Evolutionary conservation across 2,329 filamentous ascomycete genomes (phyloP).

Genomic region (Penicillium sp.): DNA sequence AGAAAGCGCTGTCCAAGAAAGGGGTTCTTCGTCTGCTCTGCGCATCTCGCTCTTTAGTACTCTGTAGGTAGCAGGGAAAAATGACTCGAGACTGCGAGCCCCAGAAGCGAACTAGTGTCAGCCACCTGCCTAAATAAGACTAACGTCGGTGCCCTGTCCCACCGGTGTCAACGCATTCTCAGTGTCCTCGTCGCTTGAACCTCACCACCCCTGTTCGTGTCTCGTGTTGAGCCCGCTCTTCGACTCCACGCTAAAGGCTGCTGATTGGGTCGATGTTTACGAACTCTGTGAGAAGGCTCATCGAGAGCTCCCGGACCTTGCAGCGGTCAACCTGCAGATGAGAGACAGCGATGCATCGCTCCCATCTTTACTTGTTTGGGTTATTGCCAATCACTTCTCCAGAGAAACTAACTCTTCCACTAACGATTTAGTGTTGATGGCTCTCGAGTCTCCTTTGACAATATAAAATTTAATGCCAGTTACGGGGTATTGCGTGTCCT

Average conservation of each 20-base stretch:
- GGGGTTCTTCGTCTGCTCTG: background rate
- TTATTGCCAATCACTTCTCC: slow-evolving; percentile 22
- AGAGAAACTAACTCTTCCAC: slow-evolving; percentile 25
- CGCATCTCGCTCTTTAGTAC: background rate
- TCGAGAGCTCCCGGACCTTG: background rate
- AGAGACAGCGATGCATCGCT: slow-evolving; percentile 3
- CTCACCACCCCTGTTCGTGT: background rate
- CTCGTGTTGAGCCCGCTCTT: background rate
- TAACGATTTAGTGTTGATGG: slow-evolving; percentile 25
- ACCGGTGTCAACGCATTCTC: slow-evolving; percentile 18
- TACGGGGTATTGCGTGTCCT: background rate
- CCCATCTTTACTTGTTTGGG: slow-evolving; percentile 28
- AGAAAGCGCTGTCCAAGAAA: background rate
- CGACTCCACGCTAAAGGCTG: background rate
- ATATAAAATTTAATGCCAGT: background rate
- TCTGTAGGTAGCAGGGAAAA: background rate
- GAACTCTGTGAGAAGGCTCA: background rate
- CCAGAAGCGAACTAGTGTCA: slow-evolving; percentile 12
- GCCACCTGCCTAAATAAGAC: background rate
- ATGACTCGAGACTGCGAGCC: slow-evolving; percentile 6
- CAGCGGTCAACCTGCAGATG: slow-evolving; percentile 8
- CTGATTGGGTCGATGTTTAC: background rate
- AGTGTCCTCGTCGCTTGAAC: background rate
- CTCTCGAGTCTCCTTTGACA: slow-evolving; percentile 21
- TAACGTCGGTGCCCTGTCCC: slow-evolving; percentile 21